Evolutionary conservation across 306 rosid species (phyloP).

Genomic region (Begonia peltatifolia): DNA sequence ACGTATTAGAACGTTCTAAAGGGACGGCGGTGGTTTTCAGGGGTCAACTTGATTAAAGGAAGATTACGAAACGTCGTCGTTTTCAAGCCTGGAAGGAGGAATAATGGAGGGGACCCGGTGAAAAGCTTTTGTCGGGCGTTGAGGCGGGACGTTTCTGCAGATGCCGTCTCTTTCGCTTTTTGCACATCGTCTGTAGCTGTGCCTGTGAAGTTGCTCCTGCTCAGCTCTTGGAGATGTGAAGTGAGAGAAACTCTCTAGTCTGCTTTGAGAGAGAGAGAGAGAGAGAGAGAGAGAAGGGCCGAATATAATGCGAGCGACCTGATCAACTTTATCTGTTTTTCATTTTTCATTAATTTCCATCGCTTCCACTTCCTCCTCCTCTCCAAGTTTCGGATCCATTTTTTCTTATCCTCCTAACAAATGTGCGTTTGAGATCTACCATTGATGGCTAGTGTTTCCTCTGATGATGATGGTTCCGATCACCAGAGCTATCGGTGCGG

Average conservation of each 20-base stretch:
- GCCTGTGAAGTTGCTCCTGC: not conserved
- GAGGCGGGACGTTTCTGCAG: slow-evolving; percentile 20
- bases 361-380: not conserved
- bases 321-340: slow-evolving; percentile 2
- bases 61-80: slow-evolving; percentile 5
- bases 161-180: slow-evolving; percentile 62
- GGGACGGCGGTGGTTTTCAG: not conserved
- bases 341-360: not conserved
- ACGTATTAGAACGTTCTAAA: not conserved
- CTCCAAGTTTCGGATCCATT: not conserved
- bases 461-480: slow-evolving; percentile 63
- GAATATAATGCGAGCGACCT: slow-evolving; percentile 8
- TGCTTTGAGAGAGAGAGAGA: not conserved
- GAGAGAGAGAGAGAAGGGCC: slow-evolving; percentile 5
- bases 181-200: slow-evolving; percentile 13
- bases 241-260: not conserved
- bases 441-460: slow-evolving; percentile 56
- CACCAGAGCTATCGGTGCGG: slow-evolving; percentile 77
- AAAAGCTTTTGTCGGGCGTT: slow-evolving; percentile 41
- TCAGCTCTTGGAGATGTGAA: not conserved
- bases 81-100: not conserved
- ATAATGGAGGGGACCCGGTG: slow-evolving; percentile 15
- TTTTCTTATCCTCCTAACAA: not conserved
- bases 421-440: slow-evolving; percentile 26
- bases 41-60: not conserved